A percentile compares a stretch with the other conserved stretches of the same genome.
These are phyloP conservation scores for Calonectria henricotiae DNA, from an alignment of 2,329 filamentous ascomycete genomes.

Conservation along the genomic window DNA sequence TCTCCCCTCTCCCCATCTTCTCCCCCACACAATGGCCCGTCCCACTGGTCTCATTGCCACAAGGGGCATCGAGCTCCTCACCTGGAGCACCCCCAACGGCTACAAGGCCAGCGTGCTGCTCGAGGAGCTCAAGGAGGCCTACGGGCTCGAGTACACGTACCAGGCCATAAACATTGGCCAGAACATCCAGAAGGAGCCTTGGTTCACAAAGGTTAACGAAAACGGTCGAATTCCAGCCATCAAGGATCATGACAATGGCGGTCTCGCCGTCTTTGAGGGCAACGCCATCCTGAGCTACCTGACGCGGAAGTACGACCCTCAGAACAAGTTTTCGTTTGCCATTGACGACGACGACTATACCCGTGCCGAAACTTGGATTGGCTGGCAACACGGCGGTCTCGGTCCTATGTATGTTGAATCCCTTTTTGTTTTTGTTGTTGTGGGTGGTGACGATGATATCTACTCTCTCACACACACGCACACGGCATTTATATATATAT, in stretches of 20 bases:
- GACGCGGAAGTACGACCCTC: slow-evolving; percentile 79
- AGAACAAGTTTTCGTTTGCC: slow-evolving; percentile 61
- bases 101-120: slow-evolving; percentile 74
- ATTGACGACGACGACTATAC: slow-evolving; percentile 60
- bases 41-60: slow-evolving; percentile 73
- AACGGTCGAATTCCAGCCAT: slow-evolving; percentile 79
- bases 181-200: slow-evolving; percentile 78
- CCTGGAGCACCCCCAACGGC: slow-evolving; percentile 70
- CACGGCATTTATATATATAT: neutral
- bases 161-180: slow-evolving; percentile 74
- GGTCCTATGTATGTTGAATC: slow-evolving; percentile 69
- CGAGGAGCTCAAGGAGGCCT: slow-evolving; percentile 78
- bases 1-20: neutral
- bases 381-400: slow-evolving; percentile 82
- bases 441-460: too few species aligned
- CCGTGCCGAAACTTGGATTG: slow-evolving; percentile 68
- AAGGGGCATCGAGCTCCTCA: slow-evolving; percentile 77
- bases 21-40: slow-evolving; percentile 49
- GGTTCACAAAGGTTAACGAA: slow-evolving; percentile 75
- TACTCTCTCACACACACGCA: neutral
- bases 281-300: slow-evolving; percentile 83
- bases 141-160: slow-evolving; percentile 73
- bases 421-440: neutral
- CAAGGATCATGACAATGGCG: slow-evolving; percentile 76
- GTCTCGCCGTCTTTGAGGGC: slow-evolving; percentile 81